A percentile compares a stretch with the other conserved stretches of the same genome.
Evolutionary conservation across 768 basidiomycete genomes (phyloP).

Genomic region (Collybia sordida): DNA sequence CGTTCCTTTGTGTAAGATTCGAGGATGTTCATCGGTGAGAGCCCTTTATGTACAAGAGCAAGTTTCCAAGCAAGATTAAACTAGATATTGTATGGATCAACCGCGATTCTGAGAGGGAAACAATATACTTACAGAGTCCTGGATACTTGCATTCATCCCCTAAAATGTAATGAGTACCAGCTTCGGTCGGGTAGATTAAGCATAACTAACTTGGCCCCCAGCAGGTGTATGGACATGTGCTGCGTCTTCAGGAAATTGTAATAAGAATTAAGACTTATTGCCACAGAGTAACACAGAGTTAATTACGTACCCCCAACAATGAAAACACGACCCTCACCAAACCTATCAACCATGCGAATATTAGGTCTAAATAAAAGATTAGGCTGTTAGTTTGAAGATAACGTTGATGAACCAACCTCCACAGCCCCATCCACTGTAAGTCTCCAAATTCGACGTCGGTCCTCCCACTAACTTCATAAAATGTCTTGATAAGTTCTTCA

Average conservation of each 20-base stretch:
- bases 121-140: not conserved
- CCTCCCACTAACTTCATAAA: not conserved
- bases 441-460: constrained; percentile 1
- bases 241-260: not conserved
- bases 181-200: no score
- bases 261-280: not conserved
- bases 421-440: not conserved
- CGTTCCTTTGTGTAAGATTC: not conserved
- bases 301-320: constrained; percentile 1
- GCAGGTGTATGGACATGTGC: not conserved
- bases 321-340: not conserved
- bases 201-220: not conserved
- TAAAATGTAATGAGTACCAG: not conserved
- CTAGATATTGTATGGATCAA: not conserved
- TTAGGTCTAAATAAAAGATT: not conserved
- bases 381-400: no score
- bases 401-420: not conserved
- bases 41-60: not conserved
- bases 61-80: constrained; percentile 1
- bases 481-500: not conserved
- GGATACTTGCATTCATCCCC: not conserved
- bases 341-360: not conserved
- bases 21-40: not conserved
- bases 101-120: not conserved
- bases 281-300: not conserved